Conservation (phyloP, 352 stramenopile genomes). For the Globisporangium emineosum region DNA sequence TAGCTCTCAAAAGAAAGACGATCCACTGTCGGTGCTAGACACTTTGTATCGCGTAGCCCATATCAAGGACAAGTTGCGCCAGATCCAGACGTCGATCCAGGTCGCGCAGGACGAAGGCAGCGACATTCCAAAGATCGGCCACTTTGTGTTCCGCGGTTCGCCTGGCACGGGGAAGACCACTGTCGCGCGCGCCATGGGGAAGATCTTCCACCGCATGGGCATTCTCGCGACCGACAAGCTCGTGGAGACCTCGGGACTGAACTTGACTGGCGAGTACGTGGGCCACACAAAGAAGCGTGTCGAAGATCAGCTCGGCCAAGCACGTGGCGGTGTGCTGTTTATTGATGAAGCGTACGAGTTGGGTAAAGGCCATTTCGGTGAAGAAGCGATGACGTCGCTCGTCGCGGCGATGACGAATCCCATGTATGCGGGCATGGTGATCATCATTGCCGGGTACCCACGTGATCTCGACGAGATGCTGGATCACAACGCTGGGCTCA, state of each 20-base stretch:
- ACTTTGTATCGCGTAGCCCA: constrained; percentile 58
- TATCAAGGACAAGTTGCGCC: constrained; percentile 49
- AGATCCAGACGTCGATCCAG: constrained; percentile 56
- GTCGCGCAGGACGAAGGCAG: constrained; percentile 70
- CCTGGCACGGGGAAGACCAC: constrained; percentile 89
- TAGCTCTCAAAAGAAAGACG: constrained; percentile 14
- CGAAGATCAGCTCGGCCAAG: constrained; percentile 82
- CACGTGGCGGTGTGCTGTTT: constrained; percentile 91
- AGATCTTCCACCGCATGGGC: constrained; percentile 92
- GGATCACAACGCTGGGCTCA: constrained; percentile 84
- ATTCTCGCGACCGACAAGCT: constrained; percentile 91
- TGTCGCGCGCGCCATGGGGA: constrained; percentile 89
- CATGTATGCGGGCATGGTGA: constrained; percentile 79
- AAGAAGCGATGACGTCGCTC: constrained; percentile 89
- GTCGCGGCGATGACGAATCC: constrained; percentile 88
- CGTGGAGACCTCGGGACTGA: constrained; percentile 81
- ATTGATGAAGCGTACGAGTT: constrained; percentile 93
- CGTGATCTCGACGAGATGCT: constrained; percentile 90
- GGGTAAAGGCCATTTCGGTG: constrained; percentile 72
- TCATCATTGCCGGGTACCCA: constrained; percentile 90
- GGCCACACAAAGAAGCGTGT: constrained; percentile 91
- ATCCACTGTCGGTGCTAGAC: constrained; percentile 47
- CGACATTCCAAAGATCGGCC: constrained; percentile 49
- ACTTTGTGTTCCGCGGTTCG: constrained; percentile 88
- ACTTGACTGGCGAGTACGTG: constrained; percentile 87